Evolutionary conservation across 2,329 filamentous ascomycete species (phyloP).

Genomic region (Dactylellina drechsleri): DNA sequence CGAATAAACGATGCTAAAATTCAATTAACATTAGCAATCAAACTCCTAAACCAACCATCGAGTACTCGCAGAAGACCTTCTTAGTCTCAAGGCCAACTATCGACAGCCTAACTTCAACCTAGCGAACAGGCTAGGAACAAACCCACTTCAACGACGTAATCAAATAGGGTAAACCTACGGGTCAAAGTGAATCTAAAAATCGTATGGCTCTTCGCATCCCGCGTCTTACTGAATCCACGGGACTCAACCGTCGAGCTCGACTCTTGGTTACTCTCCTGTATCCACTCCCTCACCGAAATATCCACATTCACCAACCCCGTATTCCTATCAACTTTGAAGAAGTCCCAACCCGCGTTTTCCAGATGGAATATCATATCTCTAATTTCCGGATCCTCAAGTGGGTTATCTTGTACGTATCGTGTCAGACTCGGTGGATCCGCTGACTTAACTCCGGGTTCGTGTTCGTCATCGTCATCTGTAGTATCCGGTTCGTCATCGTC

Average conservation of each 20-base stretch:
- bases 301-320: conserved; percentile 23
- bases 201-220: conserved; percentile 20
- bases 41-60: too few relatives aligned
- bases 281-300: conserved; percentile 38
- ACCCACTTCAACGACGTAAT: too few relatives aligned
- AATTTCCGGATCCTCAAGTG: conserved; percentile 31
- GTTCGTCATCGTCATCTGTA: not conserved
- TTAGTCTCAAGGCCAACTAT: not conserved
- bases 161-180: conserved; percentile 2
- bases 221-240: conserved; percentile 31
- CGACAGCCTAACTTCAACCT: too few relatives aligned
- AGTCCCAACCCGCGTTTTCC: conserved; percentile 27
- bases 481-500: not conserved
- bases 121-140: too few relatives aligned
- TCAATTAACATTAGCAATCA: not conserved
- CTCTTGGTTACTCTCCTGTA: conserved; percentile 16
- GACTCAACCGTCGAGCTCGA: conserved; percentile 1
- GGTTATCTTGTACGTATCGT: not conserved
- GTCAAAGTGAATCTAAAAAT: conserved; percentile 32
- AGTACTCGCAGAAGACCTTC: not conserved
- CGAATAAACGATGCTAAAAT: conserved; percentile 36
- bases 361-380: conserved; percentile 30
- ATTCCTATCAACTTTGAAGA: conserved; percentile 19
- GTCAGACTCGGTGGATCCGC: not conserved
- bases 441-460: not conserved